Evolutionary conservation across 2,329 filamentous ascomycete species (phyloP), one percentile per base, ranked within the genome.

Genomic region (Beauveria caledonica): DNA sequence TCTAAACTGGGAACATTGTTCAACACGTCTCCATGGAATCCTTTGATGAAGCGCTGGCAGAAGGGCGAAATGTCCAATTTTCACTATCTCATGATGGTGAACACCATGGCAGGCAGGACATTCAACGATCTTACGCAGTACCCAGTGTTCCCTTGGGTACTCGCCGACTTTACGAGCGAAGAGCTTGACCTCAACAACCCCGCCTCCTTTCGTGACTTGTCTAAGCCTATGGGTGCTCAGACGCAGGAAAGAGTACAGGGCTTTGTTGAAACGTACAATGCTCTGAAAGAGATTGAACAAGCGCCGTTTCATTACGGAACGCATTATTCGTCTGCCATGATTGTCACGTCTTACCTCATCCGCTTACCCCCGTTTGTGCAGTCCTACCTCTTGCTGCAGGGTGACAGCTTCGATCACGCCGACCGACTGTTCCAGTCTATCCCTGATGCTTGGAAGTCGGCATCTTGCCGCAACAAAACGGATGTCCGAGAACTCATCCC

Each of bases 81-180:
- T 68, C 92, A 97, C 73, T 99, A 99, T 70, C 82, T 99, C 40
- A 99, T 99, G 93, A 86, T 97, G 62, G 86, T 99, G 69, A 99
- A 99, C 70, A 97, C 94, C 0, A 90, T 99, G 83, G 95, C 95
- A 29, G 94, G 94, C 2, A 82, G 94, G 57, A 97, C 94, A 0
- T 99, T 99, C 77, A 99, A 99, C 69, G 94, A 99, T 70, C 79
- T 99, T 19, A 99, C 94, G 0, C 95, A 99, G 68, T 99, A 99
- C 68, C 94, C 94, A 0, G 92, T 99, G 19, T 99, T 99, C 65
- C 94, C 94, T 0, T 99, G 94, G 94, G 87, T 99, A 3, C 77
- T 99, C 50, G 92, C 94, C 0, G 93, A 99, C 69, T 99, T 99
- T 71, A 93, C 89, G 0, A 97, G 93, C 67, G 88, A 96, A 19